Evolutionary conservation across 2,329 filamentous ascomycete species (phyloP).

Genomic region (Fulvia fulva): DNA sequence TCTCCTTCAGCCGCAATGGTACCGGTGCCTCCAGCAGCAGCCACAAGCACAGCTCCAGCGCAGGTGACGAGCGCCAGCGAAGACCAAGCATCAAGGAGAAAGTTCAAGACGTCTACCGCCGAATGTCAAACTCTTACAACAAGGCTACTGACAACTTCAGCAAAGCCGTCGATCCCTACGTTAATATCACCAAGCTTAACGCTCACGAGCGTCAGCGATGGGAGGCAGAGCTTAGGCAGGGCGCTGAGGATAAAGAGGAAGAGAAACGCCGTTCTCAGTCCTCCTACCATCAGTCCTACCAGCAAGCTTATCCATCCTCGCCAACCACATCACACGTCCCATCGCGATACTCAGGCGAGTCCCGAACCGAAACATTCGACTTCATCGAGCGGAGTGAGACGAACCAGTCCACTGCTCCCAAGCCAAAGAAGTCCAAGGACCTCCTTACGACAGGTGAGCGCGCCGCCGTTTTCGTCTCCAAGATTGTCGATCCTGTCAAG

Average conservation of each 20-base stretch:
- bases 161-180: neutral
- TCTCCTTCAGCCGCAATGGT: neutral
- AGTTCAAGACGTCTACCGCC: neutral
- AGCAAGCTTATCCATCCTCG: neutral
- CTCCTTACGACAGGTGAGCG: slow-evolving; percentile 10
- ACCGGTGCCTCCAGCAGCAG: neutral
- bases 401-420: neutral
- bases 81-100: neutral
- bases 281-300: neutral
- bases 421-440: neutral
- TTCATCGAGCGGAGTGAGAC: neutral
- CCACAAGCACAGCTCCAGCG: neutral
- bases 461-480: slow-evolving; percentile 12
- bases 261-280: neutral
- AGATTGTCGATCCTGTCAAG: slow-evolving; percentile 13
- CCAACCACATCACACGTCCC: neutral
- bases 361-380: no score
- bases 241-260: neutral
- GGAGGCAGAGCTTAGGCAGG: neutral
- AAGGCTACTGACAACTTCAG: neutral
- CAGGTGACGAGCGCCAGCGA: neutral
- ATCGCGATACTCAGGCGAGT: neutral
- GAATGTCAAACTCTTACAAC: neutral
- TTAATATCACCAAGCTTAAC: neutral
- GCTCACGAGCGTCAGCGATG: neutral